Percentiles rank a stretch among this genome's conserved stretches.
phyloP scores from a whole-genome alignment of 805 yeast species.

The Yueomyces sp. region DNA sequence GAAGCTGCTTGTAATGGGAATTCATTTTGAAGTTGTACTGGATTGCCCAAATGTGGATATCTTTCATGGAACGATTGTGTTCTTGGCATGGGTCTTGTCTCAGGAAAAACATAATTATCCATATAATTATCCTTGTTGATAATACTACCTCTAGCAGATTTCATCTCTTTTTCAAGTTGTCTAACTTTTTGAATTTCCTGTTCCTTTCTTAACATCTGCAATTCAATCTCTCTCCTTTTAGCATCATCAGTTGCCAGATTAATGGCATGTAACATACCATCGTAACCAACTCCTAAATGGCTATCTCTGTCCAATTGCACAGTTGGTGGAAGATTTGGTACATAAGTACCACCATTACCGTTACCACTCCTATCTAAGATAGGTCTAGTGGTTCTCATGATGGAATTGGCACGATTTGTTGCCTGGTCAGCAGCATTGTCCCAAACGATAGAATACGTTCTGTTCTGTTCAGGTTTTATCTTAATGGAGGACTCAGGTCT shows the following conservation, averaged over 20 bases:
- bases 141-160: not conserved
- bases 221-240: conserved; percentile 24
- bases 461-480: not conserved
- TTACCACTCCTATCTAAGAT: too few relatives aligned
- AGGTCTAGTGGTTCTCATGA: not conserved
- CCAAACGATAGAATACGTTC: not conserved
- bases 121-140: not conserved
- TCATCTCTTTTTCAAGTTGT: not conserved
- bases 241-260: conserved; percentile 42
- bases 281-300: not conserved
- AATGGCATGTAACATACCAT: conserved; percentile 28
- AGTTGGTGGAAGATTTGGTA: not conserved
- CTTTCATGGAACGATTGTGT: not conserved
- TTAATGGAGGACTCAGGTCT: not conserved
- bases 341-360: too few relatives aligned
- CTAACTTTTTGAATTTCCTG: not conserved
- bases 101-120: not conserved
- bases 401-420: not conserved
- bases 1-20: not conserved
- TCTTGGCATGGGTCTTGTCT: not conserved
- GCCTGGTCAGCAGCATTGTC: not conserved
- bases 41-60: not conserved
- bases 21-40: not conserved
- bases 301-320: not conserved
- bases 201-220: not conserved